These are phyloP conservation scores for Apodospora peruviana DNA, from an alignment of 495 filamentous ascomycete species.

Conservation along the genomic window DNA sequence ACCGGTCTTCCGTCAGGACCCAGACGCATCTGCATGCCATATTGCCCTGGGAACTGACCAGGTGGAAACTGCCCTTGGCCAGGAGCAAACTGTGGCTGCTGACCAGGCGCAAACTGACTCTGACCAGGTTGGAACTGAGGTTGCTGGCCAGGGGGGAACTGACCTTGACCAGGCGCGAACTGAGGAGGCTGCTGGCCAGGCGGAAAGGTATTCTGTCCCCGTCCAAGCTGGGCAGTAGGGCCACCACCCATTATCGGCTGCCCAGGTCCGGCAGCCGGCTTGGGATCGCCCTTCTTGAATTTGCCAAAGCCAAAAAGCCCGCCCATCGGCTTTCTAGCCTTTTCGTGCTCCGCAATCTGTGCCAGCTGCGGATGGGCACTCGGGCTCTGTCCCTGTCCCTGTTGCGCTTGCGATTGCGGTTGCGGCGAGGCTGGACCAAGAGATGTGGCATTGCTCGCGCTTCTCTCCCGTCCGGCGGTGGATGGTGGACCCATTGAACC, in stretches of 20 bases:
- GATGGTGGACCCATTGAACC: conserved; percentile 4
- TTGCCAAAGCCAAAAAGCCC: conserved; percentile 29
- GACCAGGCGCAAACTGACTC: conserved; percentile 1
- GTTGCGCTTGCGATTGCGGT: no score
- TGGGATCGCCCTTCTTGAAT: conserved; percentile 12
- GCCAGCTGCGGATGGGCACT: background rate
- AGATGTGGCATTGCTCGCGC: conserved; percentile 6
- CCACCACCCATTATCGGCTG: background rate
- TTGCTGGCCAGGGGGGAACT: background rate
- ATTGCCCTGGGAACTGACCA: conserved; percentile 14
- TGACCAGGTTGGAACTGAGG: background rate
- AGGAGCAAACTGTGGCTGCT: background rate
- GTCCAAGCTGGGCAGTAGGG: conserved; percentile 5
- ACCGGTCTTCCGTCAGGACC: conserved; percentile 22
- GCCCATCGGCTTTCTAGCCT: conserved; percentile 13
- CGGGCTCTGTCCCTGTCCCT: background rate
- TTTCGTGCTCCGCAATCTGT: conserved; percentile 4
- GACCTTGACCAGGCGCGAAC: conserved; percentile 4
- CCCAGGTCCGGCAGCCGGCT: background rate
- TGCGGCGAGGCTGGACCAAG: background rate
- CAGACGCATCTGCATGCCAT: conserved; percentile 14
- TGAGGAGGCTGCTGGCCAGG: conserved; percentile 6
- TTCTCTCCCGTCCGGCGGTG: conserved; percentile 3
- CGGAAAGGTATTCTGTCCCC: conserved; percentile 1
- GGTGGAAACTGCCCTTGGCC: conserved; percentile 9